Conservation (phyloP, 2,329 filamentous ascomycete species). For the Diaporthe citri region DNA sequence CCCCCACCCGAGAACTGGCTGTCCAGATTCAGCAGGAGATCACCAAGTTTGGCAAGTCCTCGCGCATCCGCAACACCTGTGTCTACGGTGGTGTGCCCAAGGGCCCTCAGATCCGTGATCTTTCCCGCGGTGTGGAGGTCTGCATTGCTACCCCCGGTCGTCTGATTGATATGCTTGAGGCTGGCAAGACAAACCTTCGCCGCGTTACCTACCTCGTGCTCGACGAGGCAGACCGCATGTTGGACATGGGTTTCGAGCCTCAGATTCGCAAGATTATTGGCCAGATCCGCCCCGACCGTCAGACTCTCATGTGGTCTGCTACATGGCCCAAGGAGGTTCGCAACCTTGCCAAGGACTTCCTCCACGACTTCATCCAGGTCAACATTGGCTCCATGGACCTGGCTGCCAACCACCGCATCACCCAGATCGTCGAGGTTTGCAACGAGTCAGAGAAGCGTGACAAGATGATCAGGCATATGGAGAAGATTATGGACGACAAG, state of each 20-base stretch:
- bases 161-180: conserved; percentile 98
- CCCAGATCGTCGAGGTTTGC: conserved; percentile 96
- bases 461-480: conserved; percentile 95
- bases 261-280: conserved; percentile 99
- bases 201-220: conserved; percentile 98
- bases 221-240: conserved; percentile 98
- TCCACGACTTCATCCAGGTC: conserved; percentile 97
- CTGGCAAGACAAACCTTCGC: conserved; percentile 96
- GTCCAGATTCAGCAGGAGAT: conserved; percentile 99
- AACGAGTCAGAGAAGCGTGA: conserved; percentile 98
- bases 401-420: conserved; percentile 97
- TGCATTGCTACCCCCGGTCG: conserved; percentile 98
- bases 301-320: conserved; percentile 99
- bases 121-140: conserved; percentile 95
- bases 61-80: conserved; percentile 97
- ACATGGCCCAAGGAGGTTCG: conserved; percentile 99
- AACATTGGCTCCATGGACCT: conserved; percentile 98
- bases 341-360: conserved; percentile 89
- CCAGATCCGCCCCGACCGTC: conserved; percentile 97
- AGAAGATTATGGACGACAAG: conserved; percentile 98
- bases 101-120: conserved; percentile 95
- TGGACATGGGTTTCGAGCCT: conserved; percentile 99
- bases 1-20: conserved; percentile 96
- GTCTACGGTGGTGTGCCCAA: conserved; percentile 99
- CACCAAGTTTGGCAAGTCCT: conserved; percentile 98